Base-by-base conservation (phyloP, 345 rosid species). In the Jatropha curcas region DNA sequence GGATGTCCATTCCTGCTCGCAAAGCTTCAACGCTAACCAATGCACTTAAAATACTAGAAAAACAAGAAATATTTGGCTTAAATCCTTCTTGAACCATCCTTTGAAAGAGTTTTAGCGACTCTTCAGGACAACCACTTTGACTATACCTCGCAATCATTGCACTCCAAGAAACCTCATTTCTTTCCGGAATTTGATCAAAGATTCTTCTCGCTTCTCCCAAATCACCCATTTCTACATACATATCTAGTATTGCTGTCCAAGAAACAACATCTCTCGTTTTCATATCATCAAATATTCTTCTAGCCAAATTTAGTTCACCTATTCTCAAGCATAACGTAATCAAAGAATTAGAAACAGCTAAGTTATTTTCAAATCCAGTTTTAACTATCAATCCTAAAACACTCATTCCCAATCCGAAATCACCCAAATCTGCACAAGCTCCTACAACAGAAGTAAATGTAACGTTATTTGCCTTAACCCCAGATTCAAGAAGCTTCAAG, bases 101-200 rank as follows among this genome's bases (percentile, higher is more conserved):
- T 14, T 67, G 65, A 71, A 88, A 88, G 56, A 86, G 84, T 53
- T 64, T 61, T 70, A 82, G 30, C 10, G 90, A 85, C 72, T 86
- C 90, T 67, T 81, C 74, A 9, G 75, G 78, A 77, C 76, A 77
- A 43, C 88, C 89, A 62, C 71, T 79, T 61, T 88, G 92, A 82
- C 77, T 72, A 59, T 83, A 86, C 77, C 92, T 83, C 5, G 92
- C 80, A 53, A 86, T 86, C 84, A 88, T 85, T 5, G 77, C 77
- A 57, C 87, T 85, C 90, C 92, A 86, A 45, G 92, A 82, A 67
- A 86, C 84, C 77, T 82, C 88, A 65, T 88, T 88, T 74, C 89
- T 81, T 71, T 79, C 80, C 0, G 86, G 89, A 90, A 86, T 88
- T 71, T 69, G 77, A 33, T 83, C 68, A 59, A 86, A 88, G 70